Conservation (phyloP, 495 filamentous ascomycete species). For the Podospora pseudocomata region DNA sequence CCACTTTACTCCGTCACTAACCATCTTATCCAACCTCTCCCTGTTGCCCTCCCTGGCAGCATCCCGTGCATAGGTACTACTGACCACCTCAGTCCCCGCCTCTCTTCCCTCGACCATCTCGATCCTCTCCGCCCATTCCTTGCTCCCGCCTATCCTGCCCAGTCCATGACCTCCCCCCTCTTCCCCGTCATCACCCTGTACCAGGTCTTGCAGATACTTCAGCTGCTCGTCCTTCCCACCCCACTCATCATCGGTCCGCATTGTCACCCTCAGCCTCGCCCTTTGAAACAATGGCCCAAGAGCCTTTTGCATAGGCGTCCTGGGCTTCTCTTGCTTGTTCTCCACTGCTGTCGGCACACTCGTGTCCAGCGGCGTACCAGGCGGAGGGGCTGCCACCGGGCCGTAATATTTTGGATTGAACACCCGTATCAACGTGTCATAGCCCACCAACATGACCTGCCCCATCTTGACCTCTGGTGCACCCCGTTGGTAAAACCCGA, state of each 20-base stretch:
- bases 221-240: slow-evolving; percentile 57
- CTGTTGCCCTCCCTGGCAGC: slow-evolving; percentile 53
- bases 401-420: slow-evolving; percentile 80
- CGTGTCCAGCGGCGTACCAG: not conserved
- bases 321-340: slow-evolving; percentile 32
- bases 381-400: not conserved
- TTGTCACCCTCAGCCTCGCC: slow-evolving; percentile 67
- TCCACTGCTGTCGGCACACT: slow-evolving; percentile 27
- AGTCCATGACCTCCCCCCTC: slow-evolving; percentile 24
- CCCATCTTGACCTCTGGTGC: slow-evolving; percentile 31
- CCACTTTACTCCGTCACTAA: slow-evolving; percentile 57
- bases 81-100: slow-evolving; percentile 57
- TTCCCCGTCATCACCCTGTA: slow-evolving; percentile 34
- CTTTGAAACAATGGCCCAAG: slow-evolving; percentile 66
- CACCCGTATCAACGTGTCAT: slow-evolving; percentile 81
- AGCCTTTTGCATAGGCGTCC: slow-evolving; percentile 40
- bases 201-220: slow-evolving; percentile 53
- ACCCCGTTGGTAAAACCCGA: slow-evolving; percentile 44
- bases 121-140: slow-evolving; percentile 67
- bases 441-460: slow-evolving; percentile 81
- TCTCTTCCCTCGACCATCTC: slow-evolving; percentile 61
- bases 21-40: slow-evolving; percentile 56
- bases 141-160: slow-evolving; percentile 55
- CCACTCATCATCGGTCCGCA: slow-evolving; percentile 66
- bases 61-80: slow-evolving; percentile 75